phyloP scores from a whole-genome alignment of 371 early-diverging fungal genomes.

The Rhizomucor pusillus region DNA sequence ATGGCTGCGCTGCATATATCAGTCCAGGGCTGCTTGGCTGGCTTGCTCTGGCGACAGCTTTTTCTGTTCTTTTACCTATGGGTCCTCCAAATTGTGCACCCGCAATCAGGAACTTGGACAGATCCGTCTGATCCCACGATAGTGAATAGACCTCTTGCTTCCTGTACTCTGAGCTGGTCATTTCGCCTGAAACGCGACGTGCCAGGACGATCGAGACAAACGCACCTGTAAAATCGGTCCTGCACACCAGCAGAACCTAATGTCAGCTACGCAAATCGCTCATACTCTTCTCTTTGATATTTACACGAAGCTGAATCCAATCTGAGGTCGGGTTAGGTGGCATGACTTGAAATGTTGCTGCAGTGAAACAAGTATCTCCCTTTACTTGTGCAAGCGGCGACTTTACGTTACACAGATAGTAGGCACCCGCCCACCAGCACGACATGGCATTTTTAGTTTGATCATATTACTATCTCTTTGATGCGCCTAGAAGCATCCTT shows the following conservation, averaged over 20 bases:
- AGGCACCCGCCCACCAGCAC: too few relatives aligned
- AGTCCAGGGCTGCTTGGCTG: too few relatives aligned
- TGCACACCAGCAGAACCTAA: constrained; percentile 6
- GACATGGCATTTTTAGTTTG: too few relatives aligned
- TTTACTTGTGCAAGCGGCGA: too few relatives aligned
- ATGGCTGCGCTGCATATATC: constrained; percentile 56
- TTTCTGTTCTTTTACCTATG: constrained; percentile 59
- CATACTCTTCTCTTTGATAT: neutral
- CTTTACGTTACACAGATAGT: too few relatives aligned
- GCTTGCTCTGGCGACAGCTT: too few relatives aligned
- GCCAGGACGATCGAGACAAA: neutral
- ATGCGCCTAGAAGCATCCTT: too few relatives aligned
- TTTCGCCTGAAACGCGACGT: neutral
- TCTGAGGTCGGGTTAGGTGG: constrained; percentile 54
- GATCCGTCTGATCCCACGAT: constrained; percentile 83
- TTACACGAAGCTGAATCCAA: constrained; percentile 53
- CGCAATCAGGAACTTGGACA: constrained; percentile 79
- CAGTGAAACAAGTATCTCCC: too few relatives aligned
- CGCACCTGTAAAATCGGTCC: constrained; percentile 54
- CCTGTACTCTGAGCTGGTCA: constrained; percentile 30
- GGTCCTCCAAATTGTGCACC: constrained; percentile 92
- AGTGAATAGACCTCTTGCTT: constrained; percentile 82
- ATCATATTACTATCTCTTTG: too few relatives aligned
- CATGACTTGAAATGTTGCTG: constrained; percentile 15
- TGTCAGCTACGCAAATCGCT: neutral